Evolutionary conservation across 2,329 filamentous ascomycete species (phyloP), one percentile per base, ranked within the genome.

Genomic region (Aspergillus brasiliensis): DNA sequence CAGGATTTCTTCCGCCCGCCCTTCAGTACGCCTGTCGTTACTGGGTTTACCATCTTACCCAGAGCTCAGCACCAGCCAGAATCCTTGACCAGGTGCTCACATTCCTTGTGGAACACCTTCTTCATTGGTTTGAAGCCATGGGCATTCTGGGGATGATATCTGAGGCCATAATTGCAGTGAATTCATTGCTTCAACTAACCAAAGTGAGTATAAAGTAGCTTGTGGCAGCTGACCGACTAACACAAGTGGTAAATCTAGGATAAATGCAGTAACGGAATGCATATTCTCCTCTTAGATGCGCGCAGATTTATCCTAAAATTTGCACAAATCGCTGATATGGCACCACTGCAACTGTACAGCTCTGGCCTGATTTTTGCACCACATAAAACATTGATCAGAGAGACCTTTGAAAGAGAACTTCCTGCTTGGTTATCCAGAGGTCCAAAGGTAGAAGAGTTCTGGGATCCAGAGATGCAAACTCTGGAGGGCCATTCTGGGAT

Each of bases 341-440:
- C 54, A 53, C 55, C 51, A 13, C 44, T 57, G n/a, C 55, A 61
- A 37, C 42, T 61, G 2, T 61, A 61, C 27, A 40, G 37, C 38
- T 54, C 54, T 4, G 54, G 49, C 19, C 31, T 61, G 11, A 55
- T 61, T 13, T 61, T 57, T 15, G 40, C 47, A n/a, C 58, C 54
- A 53, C 17, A 15, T 2, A 38, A 38, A 38, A 15, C 15, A 11
- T 38, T 38, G 11, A 38, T 38, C 15, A 15, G 34, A 38, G 34
- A 38, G 34, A 38, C 1, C 2, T 38, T 17, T 38, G 13, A 38
- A 3, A 38, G 3, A 2, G 34, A 38, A 38, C 34, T 38, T 38
- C 15, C 34, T 17, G 15, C 10, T 38, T 38, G 34, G 34, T 38
- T 38, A 38, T 38, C 3, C 34, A 38, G 34, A 38, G 34, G 10